Conservation (phyloP, 108 stramenopile species). For the Aurantiochytrium sp. region DNA sequence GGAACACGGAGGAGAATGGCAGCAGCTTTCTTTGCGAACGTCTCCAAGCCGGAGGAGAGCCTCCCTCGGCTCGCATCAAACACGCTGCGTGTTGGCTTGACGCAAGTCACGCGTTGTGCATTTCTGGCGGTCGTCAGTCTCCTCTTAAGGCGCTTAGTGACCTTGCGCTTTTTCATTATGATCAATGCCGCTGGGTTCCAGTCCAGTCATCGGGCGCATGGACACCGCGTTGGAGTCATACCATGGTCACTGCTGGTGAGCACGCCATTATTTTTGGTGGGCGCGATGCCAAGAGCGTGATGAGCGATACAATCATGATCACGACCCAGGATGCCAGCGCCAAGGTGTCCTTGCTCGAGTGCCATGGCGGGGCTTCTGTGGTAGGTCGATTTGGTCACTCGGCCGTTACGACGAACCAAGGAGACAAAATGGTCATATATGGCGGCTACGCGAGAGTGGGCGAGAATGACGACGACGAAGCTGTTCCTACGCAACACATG, state of each 20-base stretch:
- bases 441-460: not conserved
- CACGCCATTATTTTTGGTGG: not conserved
- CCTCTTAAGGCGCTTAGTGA: not conserved
- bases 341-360: too few relatives aligned
- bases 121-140: not conserved
- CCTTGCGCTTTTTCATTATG: not conserved
- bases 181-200: not conserved
- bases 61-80: not conserved
- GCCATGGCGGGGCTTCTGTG: too few relatives aligned
- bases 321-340: not conserved
- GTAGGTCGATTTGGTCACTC: not conserved
- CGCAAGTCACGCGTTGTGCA: not conserved
- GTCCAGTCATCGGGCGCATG: not conserved
- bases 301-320: not conserved
- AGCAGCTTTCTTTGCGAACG: not conserved
- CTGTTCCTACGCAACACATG: not conserved
- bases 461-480: not conserved
- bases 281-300: not conserved
- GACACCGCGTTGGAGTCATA: not conserved
- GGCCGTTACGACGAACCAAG: not conserved
- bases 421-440: not conserved
- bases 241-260: not conserved
- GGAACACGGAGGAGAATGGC: not conserved
- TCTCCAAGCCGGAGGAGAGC: not conserved
- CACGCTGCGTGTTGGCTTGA: not conserved